Conservation (phyloP, 108 stramenopile species). For the Skeletonema potamos region DNA sequence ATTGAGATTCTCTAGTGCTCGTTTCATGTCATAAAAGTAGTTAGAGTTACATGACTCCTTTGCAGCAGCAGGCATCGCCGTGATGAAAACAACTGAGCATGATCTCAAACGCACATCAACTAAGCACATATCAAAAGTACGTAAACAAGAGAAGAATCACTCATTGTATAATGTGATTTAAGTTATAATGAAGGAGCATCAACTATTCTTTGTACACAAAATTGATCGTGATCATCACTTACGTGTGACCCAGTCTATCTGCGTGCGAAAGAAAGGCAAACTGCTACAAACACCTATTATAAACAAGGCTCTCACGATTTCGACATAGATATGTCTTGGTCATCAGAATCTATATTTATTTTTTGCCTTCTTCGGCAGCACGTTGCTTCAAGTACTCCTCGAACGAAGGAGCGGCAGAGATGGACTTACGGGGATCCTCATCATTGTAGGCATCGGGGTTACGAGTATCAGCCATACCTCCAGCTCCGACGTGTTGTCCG, state of each 20-base stretch:
- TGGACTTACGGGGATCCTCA: constrained; percentile 78
- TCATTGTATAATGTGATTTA: background rate
- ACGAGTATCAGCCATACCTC: constrained; percentile 77
- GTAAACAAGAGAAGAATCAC: too few relatives aligned
- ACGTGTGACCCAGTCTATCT: background rate
- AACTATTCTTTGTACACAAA: background rate
- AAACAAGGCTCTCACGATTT: background rate
- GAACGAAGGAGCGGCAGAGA: constrained; percentile 72
- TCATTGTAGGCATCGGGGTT: constrained; percentile 59
- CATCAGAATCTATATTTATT: background rate
- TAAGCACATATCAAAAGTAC: too few relatives aligned
- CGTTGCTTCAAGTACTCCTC: constrained; percentile 81
- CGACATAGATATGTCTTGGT: background rate
- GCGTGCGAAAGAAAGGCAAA: background rate
- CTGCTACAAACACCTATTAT: background rate
- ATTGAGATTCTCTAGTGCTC: too few relatives aligned
- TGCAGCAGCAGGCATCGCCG: too few relatives aligned
- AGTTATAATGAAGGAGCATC: background rate
- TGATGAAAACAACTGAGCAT: too few relatives aligned
- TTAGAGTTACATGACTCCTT: too few relatives aligned
- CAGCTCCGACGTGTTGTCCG: constrained; percentile 46
- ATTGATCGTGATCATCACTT: too few relatives aligned
- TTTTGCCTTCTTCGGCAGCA: background rate
- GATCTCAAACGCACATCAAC: too few relatives aligned
- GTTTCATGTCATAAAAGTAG: too few relatives aligned